Evolutionary conservation across 495 filamentous ascomycete species (phyloP), one percentile per base, ranked within the genome.

Genomic region (Trichoderma erinaceum): DNA sequence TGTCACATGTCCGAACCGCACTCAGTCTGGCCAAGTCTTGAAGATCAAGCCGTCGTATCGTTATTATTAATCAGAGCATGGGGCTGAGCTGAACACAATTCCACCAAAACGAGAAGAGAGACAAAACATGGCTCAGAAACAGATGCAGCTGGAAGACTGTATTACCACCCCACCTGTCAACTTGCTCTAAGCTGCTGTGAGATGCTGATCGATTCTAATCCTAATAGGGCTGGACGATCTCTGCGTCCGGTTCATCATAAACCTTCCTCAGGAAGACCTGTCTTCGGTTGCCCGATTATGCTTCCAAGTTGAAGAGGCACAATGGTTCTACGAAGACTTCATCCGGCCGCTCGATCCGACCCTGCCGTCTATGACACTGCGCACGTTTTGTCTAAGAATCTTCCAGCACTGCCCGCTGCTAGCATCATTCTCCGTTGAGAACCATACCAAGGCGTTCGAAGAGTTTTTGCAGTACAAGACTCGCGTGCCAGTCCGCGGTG

Each of bases 291-390:
- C 93, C 73, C 91, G 95, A 70, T 92, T 98, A 74, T 97, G 93
- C 78, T 99, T 99, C 77, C 93, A 97, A 80, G 89, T 99, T 67
- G 95, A 99, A 78, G 96, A 97, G 75, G 95, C 95, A 74, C 95
- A 99, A 90, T 99, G 95, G 95, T 98, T 93, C 78, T 99, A 97
- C 87, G 96, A 98, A 79, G 95, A 99, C 78, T 99, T 98, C 75
- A 91, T 99, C 77, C 90, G 96, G 44, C 93, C 92, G 41, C 81
- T 93, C 66, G 92, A 97, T 74, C 92, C 92, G 11, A 82, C 83
- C 41, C 80, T 98, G 4, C 96, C 96, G 8, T 92, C 90, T 2
- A 87, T 98, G 77, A 87, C 87, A 44, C 85, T 98, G 12, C 87
- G 90, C 63, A 85, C 81, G 35, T 99, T 99, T 77, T 91, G 88